Base-by-base conservation (phyloP, 805 yeast genomes). In the Kluyveromyces nonfermentans region DNA sequence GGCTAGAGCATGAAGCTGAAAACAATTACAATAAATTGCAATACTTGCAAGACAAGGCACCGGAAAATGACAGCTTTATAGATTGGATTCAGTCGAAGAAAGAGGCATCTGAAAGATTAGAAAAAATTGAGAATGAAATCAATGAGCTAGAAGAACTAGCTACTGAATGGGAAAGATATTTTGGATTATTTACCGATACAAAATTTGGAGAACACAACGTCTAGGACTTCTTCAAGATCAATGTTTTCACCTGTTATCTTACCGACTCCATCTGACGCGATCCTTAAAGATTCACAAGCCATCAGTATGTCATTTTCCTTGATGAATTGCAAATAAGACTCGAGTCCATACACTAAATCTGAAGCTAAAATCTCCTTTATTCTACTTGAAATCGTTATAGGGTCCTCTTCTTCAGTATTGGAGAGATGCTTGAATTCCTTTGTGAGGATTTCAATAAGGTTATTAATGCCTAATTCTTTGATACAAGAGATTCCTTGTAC, bases 201-300 rank as follows among this genome's bases (percentile, higher is more conserved):
- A 60, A 93, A 93, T 48, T 79, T 83, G 2, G 95, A 80, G 57
- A 93, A 93, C 0, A 93, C 93, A 1, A 85, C 90, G 1, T 93
- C 96, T 5, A 93, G 67, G 0, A 93, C 79, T 56, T 93, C 97
- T 53, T 93, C 97, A 0, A 89, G 73, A 0, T 95, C 95, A 12
- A 90, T 78, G 0, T 86, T 75, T 33, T 85, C 84, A 1, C 97
- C 98, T 0, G 97, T 89, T 20, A 93, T 84, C 55, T 81, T 85
- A 0, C 97, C 97, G 33, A 93, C 83, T 0, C 96, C 96, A 12
- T 82, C 87, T 16, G 82, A 78, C 1, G 96, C 79, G 40, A 73
- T 73, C 40, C 74, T 73, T 33, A 93, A 68, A 44, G 83, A 80
- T 47, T 90, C 96, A 0, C 85, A 68, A 0, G 95, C 95, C 33